These are phyloP conservation scores for Termitomyces sp. DNA, from an alignment of 768 basidiomycete species.

Conservation along the genomic window DNA sequence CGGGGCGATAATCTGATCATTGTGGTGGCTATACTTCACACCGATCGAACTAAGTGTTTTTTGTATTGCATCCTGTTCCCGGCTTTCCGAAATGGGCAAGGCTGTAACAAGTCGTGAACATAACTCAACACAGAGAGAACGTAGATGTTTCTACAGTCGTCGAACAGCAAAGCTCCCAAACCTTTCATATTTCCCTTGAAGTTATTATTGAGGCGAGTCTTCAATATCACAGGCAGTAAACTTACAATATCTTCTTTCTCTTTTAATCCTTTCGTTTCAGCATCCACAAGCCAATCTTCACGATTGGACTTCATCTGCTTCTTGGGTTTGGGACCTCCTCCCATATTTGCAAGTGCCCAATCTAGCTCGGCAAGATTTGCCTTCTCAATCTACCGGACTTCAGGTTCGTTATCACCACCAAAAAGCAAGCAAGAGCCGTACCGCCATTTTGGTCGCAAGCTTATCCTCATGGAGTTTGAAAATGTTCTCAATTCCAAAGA, in stretches of 20 bases:
- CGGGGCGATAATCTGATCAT: constrained; percentile 65
- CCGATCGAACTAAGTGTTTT: constrained; percentile 57
- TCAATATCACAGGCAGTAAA: background rate
- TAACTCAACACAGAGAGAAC: background rate
- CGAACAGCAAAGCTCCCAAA: constrained; percentile 64
- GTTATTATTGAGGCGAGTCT: background rate
- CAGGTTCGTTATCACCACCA: background rate
- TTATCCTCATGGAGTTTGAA: constrained; percentile 73
- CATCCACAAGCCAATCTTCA: constrained; percentile 38
- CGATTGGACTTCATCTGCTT: constrained; percentile 24
- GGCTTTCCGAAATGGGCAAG: constrained; percentile 26
- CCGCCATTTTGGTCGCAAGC: constrained; percentile 70
- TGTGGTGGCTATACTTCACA: constrained; percentile 70
- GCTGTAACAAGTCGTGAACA: constrained; percentile 22
- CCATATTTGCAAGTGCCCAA: constrained; percentile 75
- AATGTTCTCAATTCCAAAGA: constrained; percentile 85
- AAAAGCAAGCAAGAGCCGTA: constrained; percentile 27
- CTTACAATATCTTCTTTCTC: constrained; percentile 39
- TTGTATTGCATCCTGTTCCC: constrained; percentile 45
- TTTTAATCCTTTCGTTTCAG: constrained; percentile 35
- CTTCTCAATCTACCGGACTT: constrained; percentile 60
- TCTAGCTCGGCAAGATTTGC: constrained; percentile 73
- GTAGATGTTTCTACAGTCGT: constrained; percentile 47
- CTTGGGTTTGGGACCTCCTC: constrained; percentile 37
- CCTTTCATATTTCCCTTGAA: constrained; percentile 53